Percentiles rank a stretch among this genome's conserved stretches.
Conservation (phyloP, 1,284 basidiomycete species). For the Boletus smithii region DNA sequence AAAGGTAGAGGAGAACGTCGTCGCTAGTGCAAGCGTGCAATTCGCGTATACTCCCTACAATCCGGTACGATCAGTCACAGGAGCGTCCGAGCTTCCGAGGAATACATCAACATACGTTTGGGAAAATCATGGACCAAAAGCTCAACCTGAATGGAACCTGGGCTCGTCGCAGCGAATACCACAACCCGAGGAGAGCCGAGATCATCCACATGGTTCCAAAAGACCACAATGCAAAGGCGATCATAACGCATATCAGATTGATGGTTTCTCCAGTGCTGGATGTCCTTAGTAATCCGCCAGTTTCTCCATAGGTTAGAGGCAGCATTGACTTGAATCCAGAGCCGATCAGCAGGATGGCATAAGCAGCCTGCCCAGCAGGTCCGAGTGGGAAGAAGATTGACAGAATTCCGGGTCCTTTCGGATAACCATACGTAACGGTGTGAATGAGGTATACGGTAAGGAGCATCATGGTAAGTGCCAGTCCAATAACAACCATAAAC, state of each 20-base stretch:
- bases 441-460: constrained; percentile 50
- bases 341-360: constrained; percentile 45
- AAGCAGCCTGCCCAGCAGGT: constrained; percentile 60
- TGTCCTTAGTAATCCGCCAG: constrained; percentile 26
- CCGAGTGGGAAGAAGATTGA: constrained; percentile 60
- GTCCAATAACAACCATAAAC: constrained; percentile 56
- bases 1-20: constrained; percentile 50
- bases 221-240: constrained; percentile 52
- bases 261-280: constrained; percentile 39
- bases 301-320: constrained; percentile 29
- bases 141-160: constrained; percentile 46
- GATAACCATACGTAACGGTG: constrained; percentile 46
- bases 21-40: constrained; percentile 53
- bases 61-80: constrained; percentile 4
- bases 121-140: constrained; percentile 62
- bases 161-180: constrained; percentile 37
- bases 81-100: not conserved
- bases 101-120: constrained; percentile 44
- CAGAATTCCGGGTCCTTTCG: constrained; percentile 47
- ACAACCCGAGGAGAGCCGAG: constrained; percentile 46
- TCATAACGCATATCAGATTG: constrained; percentile 42
- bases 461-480: constrained; percentile 55
- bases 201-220: constrained; percentile 54
- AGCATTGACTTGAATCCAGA: constrained; percentile 40
- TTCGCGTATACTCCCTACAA: constrained; percentile 61